Evolutionary conservation across 2,329 filamentous ascomycete species (phyloP), one percentile per base, ranked within the genome.

Genomic region (Blastomyces gilchristii): DNA sequence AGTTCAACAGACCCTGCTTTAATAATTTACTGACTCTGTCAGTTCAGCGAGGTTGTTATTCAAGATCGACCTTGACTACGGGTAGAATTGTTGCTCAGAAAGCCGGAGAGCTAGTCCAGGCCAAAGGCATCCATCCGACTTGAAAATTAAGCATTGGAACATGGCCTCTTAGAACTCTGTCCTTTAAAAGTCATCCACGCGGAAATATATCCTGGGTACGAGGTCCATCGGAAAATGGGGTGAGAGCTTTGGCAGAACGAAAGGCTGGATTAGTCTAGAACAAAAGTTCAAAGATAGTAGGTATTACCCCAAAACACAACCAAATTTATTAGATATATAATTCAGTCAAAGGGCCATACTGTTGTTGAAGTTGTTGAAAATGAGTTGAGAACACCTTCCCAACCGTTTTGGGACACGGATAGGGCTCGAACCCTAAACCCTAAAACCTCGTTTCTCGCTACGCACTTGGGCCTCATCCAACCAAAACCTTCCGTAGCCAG

Each of bases 371-470:
- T 45, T 49, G 45, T 49, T 49, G 45, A 47, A 16, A 22, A n/a
- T 11, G 22, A 11, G 2, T 3, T 49, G 18, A 11, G 47, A 14
- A 14, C 1, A 50, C 9, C 11, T 22, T 22, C 49, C 49, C 6
- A 18, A 4, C 31, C 37, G n/a, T 47, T 59, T 59, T 45, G 41
- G 41, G 25, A 18, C 18, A 45, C 8, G 18, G 57, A 25, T 58
- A 59, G 57, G 49, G 59, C 12, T 56, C 14, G 2, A 68, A 65
- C 71, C 70, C 70, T 67, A 69, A 68, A 69, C 75, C 75, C 76
- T 77, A 76, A 74, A 69, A 73, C 73, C 73, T 76, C 71, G 50
- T 58, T 60, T 67, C 70, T 75, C 74, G 73, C 68, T 75, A 75
- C 70, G 70, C 69, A 73, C 68, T 63, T 68, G 69, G 58, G 61